A percentile compares a stretch with the other conserved stretches of the same genome.
These are phyloP conservation scores for Pilasporangium apinafurcum DNA, from an alignment of 352 stramenopile species.

Conservation along the genomic window DNA sequence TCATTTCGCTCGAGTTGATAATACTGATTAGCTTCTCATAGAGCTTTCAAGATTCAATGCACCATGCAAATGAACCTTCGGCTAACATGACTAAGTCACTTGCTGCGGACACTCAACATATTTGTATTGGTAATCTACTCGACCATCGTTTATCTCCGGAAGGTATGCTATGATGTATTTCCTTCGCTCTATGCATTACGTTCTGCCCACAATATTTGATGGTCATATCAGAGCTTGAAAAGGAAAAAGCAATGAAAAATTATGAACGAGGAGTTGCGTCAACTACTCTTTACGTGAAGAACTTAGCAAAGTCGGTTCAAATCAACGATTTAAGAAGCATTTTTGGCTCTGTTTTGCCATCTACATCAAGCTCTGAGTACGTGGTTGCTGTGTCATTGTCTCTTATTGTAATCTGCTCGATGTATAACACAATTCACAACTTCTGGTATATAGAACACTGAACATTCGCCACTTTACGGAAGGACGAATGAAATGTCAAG, in stretches of 20 bases:
- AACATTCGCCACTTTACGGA: constrained; percentile 67
- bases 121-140: too few species aligned
- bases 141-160: too few species aligned
- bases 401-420: background rate
- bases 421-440: too few species aligned
- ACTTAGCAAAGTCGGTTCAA: constrained; percentile 52
- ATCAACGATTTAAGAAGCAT: constrained; percentile 34
- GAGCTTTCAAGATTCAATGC: too few species aligned
- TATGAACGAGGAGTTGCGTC: constrained; percentile 53
- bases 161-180: too few species aligned
- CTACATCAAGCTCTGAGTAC: background rate
- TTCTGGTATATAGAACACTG: constrained; percentile 20
- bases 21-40: too few species aligned
- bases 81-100: too few species aligned
- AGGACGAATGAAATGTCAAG: constrained; percentile 82
- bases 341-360: constrained; percentile 38
- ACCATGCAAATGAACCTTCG: too few species aligned
- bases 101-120: too few species aligned
- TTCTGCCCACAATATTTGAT: background rate
- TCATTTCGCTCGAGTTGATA: too few species aligned
- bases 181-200: too few species aligned
- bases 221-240: constrained; percentile 12
- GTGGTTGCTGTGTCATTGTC: constrained; percentile 17
- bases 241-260: constrained; percentile 64
- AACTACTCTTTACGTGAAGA: constrained; percentile 75